Base-by-base conservation (phyloP, 805 yeast genomes). In the Suhomyces canberraensis region DNA sequence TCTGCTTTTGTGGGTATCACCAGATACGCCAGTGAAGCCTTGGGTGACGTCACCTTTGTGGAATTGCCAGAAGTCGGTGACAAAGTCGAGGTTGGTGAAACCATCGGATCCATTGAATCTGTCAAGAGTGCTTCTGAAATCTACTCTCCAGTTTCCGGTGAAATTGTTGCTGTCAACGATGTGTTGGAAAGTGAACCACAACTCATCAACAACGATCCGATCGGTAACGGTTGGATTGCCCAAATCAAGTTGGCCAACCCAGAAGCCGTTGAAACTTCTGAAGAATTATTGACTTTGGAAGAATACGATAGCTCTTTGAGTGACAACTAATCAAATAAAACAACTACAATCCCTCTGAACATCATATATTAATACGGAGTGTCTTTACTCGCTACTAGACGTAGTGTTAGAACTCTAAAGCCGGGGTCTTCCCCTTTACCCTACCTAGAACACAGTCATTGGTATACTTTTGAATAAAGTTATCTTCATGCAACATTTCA, bases 61-160 rank as follows among this genome's bases (percentile, higher is more conserved):
- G 98, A 93, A 65, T 73, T 91, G 50, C 95, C 95, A 31, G 90
- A 82, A 48, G 76, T 75, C 26, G 85, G 81, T 27, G 75, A 72
- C 27, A 67, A 56, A 20, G 71, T 82, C 39, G 79, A 70, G 39
- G 72, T 73, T 33, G 95, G 95, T 34, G 97, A 88, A 45, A 70
- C 91, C 11, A 70, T 93, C 56, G 97, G 97, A 5, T 84, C 95
- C 21, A 95, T 93, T 27, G 98, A 93, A 66, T 78, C 89, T 29
- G 98, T 93, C 53, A 93, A 93, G 67, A 78, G 90, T 31, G 97
- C 98, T 18, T 77, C 87, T 47, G 98, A 93, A 56, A 83, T 93
- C 45, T 91, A 90, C 64, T 69, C 89, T 14, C 98, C 98, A 35
- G 84, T 88, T 19, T 64, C 73, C 11, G 96, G 96, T 33, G 82